phyloP scores from a whole-genome alignment of 352 stramenopile genomes.

The Globisporangium solare region DNA sequence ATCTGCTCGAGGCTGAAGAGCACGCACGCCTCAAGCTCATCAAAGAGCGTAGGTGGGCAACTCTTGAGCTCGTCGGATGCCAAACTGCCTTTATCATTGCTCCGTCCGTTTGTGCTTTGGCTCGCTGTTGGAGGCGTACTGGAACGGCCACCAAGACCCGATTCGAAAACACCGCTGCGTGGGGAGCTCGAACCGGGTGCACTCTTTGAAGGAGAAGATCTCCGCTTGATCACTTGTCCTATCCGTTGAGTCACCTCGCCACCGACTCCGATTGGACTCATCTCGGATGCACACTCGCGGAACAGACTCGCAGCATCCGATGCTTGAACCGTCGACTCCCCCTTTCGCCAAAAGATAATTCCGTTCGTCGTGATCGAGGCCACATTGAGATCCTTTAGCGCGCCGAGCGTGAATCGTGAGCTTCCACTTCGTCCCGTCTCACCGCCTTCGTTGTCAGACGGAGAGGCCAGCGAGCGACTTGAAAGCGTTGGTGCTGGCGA shows the following conservation, averaged over 20 bases:
- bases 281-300: slow-evolving; percentile 30
- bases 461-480: slow-evolving; percentile 1
- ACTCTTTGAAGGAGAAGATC: slow-evolving; percentile 10
- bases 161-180: background rate
- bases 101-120: slow-evolving; percentile 4
- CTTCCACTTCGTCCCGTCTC: background rate
- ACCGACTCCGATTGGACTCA: slow-evolving; percentile 39
- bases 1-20: slow-evolving; percentile 59
- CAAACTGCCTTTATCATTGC: slow-evolving; percentile 1
- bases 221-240: slow-evolving; percentile 38
- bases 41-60: slow-evolving; percentile 42
- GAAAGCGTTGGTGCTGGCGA: slow-evolving; percentile 7
- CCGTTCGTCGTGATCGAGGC: slow-evolving; percentile 56
- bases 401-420: slow-evolving; percentile 38
- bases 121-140: background rate
- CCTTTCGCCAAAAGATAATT: slow-evolving; percentile 62
- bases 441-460: background rate
- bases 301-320: slow-evolving; percentile 36
- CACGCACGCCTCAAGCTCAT: slow-evolving; percentile 72
- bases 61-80: slow-evolving; percentile 13
- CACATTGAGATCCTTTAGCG: slow-evolving; percentile 53
- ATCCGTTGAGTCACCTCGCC: slow-evolving; percentile 59
- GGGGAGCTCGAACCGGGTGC: too few relatives aligned
- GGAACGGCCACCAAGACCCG: background rate
- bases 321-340: slow-evolving; percentile 31